phyloP scores from a whole-genome alignment of 345 rosid genomes.

The Brassica nigra region DNA sequence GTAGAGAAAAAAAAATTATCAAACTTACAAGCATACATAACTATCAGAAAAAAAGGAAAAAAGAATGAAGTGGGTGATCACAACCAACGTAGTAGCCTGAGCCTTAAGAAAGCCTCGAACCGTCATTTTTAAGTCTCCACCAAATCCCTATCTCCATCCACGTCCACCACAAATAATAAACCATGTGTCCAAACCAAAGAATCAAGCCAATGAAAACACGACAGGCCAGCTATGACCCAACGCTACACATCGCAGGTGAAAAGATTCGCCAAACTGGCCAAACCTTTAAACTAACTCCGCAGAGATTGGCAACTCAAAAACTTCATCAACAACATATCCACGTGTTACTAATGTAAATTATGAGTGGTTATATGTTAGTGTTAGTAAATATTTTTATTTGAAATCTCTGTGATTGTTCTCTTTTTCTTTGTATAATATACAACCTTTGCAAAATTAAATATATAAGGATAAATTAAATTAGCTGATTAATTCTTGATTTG shows the following conservation, averaged over 20 bases:
- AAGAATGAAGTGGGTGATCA: slow-evolving; percentile 18
- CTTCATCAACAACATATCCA: slow-evolving; percentile 1
- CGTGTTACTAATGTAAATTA: neutral
- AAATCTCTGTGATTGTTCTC: neutral
- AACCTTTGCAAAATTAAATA: neutral
- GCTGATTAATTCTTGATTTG: slow-evolving; percentile 28
- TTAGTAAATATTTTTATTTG: neutral
- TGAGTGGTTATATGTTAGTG: neutral
- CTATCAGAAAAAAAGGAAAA: neutral
- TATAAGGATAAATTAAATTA: slow-evolving; percentile 16
- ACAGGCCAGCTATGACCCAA: slow-evolving; percentile 23
- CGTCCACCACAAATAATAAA: slow-evolving; percentile 22
- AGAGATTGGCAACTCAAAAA: slow-evolving; percentile 25
- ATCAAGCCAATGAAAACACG: slow-evolving; percentile 7
- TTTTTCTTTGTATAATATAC: slow-evolving; percentile 1
- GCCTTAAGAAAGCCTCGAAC: slow-evolving; percentile 32
- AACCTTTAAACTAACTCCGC: slow-evolving; percentile 38
- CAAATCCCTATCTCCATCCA: slow-evolving; percentile 18
- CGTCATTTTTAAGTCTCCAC: slow-evolving; percentile 37
- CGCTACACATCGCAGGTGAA: slow-evolving; percentile 21
- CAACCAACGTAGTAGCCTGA: slow-evolving; percentile 31
- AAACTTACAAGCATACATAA: neutral
- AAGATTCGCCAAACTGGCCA: slow-evolving; percentile 40
- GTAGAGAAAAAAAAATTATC: neutral
- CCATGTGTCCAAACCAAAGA: slow-evolving; percentile 28